Evolutionary conservation across 2,329 filamentous ascomycete genomes (phyloP).

Genomic region (Bipolaris zeicola): DNA sequence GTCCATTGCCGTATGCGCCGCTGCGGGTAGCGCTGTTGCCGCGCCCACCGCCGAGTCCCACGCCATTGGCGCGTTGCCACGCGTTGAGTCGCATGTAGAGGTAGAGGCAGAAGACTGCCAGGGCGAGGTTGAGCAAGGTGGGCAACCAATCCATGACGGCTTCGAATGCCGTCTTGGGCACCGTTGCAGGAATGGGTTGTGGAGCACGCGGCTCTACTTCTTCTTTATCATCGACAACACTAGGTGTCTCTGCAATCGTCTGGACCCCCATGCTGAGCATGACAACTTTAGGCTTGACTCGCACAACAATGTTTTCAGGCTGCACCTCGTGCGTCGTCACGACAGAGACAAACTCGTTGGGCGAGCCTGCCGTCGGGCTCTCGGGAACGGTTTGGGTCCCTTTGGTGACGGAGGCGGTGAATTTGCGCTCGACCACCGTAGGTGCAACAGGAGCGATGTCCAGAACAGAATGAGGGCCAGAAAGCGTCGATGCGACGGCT

Average conservation of each 20-base stretch:
- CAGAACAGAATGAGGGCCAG: not conserved
- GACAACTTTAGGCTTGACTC: not conserved
- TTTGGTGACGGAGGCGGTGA: not conserved
- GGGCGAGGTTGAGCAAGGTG: constrained; percentile 3
- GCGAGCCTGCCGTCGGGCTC: not conserved
- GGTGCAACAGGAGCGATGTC: constrained; percentile 7
- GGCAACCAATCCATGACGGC: constrained; percentile 1
- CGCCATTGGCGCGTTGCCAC: constrained; percentile 20
- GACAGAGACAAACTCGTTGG: constrained; percentile 3
- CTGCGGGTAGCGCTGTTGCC: constrained; percentile 10
- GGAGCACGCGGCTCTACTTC: not conserved
- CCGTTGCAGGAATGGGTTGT: not conserved
- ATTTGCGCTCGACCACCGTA: not conserved
- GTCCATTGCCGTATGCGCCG: constrained; percentile 23
- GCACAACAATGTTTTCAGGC: constrained; percentile 1
- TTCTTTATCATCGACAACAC: not conserved
- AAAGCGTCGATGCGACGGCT: not conserved
- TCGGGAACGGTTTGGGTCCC: constrained; percentile 5
- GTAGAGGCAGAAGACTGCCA: constrained; percentile 10
- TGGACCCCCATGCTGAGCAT: constrained; percentile 8
- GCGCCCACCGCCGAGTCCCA: constrained; percentile 18
- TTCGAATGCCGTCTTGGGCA: not conserved
- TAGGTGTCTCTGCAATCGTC: not conserved
- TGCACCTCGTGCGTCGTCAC: constrained; percentile 6
- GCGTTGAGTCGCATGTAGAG: constrained; percentile 14